Evolutionary conservation across 345 rosid species (phyloP).

Genomic region (Pistacia vera): DNA sequence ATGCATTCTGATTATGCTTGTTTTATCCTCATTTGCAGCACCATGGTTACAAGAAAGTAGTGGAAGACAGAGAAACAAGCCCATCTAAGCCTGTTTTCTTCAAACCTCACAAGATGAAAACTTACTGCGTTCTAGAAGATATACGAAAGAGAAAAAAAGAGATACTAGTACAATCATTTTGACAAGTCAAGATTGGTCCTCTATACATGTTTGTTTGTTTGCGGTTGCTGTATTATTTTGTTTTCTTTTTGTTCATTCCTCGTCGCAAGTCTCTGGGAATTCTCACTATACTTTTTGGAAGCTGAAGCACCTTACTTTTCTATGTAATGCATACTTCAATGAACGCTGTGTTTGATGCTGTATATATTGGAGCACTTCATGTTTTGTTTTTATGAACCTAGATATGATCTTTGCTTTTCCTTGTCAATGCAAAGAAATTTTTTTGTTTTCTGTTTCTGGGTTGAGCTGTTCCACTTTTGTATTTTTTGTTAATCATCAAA

Average conservation of each 20-base stretch:
- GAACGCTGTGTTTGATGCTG: slow-evolving; percentile 25
- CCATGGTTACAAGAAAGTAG: slow-evolving; percentile 38
- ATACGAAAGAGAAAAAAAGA: slow-evolving; percentile 21
- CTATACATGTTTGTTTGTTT: slow-evolving; percentile 25
- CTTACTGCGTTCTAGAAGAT: slow-evolving; percentile 22
- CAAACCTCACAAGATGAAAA: slow-evolving; percentile 11
- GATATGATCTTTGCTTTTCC: no score
- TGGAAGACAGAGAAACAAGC: slow-evolving; percentile 33
- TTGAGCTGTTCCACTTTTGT: neutral
- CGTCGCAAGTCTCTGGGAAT: slow-evolving; percentile 19
- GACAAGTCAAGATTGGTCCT: slow-evolving; percentile 24
- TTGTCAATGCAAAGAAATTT: neutral
- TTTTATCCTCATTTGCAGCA: slow-evolving; percentile 28
- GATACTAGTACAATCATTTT: slow-evolving; percentile 24
- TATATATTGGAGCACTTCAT: slow-evolving; percentile 24
- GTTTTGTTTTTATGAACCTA: neutral
- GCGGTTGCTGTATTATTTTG: slow-evolving; percentile 24
- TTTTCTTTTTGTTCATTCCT: slow-evolving; percentile 37
- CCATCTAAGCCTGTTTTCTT: slow-evolving; percentile 18
- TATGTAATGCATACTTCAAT: slow-evolving; percentile 24
- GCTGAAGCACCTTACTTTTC: slow-evolving; percentile 17
- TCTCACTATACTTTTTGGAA: slow-evolving; percentile 24
- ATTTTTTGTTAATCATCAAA: neutral
- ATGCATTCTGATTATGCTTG: slow-evolving; percentile 15
- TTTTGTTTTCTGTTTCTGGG: neutral